These are phyloP conservation scores for Copromyces sp. DNA, from an alignment of 495 filamentous ascomycete species.

Conservation along the genomic window DNA sequence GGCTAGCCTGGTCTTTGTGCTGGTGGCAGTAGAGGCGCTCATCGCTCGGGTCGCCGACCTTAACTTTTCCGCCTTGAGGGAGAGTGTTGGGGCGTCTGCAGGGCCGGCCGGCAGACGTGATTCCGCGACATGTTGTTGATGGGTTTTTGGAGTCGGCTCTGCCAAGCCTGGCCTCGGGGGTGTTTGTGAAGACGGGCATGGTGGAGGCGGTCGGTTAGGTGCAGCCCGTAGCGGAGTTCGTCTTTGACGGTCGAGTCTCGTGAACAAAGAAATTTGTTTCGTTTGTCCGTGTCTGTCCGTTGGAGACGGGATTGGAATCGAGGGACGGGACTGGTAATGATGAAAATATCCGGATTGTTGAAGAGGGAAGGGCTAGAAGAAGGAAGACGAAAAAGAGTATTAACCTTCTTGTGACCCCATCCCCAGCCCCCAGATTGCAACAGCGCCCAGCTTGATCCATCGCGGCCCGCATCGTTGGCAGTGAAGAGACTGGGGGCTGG, in stretches of 20 bases:
- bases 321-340: background rate
- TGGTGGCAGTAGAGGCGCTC: conserved; percentile 73
- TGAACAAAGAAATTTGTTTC: background rate
- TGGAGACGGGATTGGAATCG: background rate
- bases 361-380: background rate
- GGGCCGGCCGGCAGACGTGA: conserved; percentile 65
- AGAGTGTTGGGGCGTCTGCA: conserved; percentile 60
- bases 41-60: conserved; percentile 37
- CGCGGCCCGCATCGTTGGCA: background rate
- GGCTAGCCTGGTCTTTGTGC: conserved; percentile 75
- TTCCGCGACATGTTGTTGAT: conserved; percentile 73
- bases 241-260: background rate
- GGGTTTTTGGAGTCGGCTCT: conserved; percentile 79
- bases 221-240: background rate
- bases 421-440: background rate
- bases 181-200: conserved; percentile 73
- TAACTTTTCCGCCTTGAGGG: conserved; percentile 29
- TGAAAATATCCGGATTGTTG: background rate
- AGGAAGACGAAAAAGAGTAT: background rate
- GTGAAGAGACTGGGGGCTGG: background rate
- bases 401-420: background rate
- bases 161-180: conserved; percentile 69
- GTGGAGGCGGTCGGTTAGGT: conserved; percentile 3
- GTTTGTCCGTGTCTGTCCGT: background rate
- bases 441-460: background rate